Evolutionary conservation across 352 stramenopile species (phyloP).

Genomic region (Phytopythium aichiense): DNA sequence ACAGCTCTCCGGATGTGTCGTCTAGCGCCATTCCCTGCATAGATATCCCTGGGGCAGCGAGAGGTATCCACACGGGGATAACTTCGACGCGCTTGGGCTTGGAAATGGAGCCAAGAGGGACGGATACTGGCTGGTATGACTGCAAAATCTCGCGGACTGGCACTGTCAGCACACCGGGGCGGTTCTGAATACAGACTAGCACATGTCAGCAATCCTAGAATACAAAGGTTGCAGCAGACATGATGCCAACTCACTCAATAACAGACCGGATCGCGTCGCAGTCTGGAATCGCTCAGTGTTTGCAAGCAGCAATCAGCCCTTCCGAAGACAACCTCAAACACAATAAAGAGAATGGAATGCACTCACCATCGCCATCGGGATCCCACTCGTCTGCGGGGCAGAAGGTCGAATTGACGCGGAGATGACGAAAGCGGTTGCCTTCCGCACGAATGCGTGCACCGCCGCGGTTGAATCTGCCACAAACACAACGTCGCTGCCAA

Average conservation of each 20-base stretch:
- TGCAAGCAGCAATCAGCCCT: neutral
- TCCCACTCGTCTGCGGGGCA: neutral
- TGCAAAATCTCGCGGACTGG: constrained; percentile 34
- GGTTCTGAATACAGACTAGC: constrained; percentile 33
- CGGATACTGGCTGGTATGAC: constrained; percentile 11
- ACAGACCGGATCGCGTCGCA: constrained; percentile 10
- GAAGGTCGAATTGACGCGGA: constrained; percentile 1
- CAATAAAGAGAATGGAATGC: neutral
- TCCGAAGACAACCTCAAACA: neutral
- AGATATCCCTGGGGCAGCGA: neutral
- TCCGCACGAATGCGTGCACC: constrained; percentile 30
- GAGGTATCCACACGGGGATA: neutral
- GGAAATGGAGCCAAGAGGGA: constrained; percentile 3
- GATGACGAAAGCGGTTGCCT: constrained; percentile 19
- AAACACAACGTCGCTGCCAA: constrained; percentile 32
- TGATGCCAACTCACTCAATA: constrained; percentile 10
- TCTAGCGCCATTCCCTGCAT: constrained; percentile 34
- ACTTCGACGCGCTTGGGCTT: neutral
- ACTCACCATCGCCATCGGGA: constrained; percentile 1
- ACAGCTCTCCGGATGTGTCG: constrained; percentile 53
- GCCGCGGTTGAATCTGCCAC: constrained; percentile 23
- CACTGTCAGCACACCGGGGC: constrained; percentile 17
- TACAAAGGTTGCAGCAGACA: neutral
- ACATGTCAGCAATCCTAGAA: neutral
- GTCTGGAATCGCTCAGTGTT: neutral